A percentile compares a stretch with the other conserved stretches of the same genome.
Evolutionary conservation across 2,329 filamentous ascomycete species (phyloP).

Genomic region (Tympanopsis confertula): DNA sequence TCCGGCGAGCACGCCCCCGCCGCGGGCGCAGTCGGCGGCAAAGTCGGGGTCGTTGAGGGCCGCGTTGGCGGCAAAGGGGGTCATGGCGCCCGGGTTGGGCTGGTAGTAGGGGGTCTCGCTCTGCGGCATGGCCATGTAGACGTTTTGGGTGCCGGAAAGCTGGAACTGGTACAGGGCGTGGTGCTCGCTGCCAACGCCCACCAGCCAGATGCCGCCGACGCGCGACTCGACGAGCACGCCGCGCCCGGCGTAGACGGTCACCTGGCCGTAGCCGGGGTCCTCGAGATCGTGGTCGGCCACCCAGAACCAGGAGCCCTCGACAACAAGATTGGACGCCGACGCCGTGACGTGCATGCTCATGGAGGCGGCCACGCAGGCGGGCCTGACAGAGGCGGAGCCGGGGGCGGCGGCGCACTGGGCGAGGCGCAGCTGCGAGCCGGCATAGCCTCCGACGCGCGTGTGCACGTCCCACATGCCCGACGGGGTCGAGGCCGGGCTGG

Average conservation of each 20-base stretch:
- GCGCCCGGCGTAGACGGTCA: conserved; percentile 39
- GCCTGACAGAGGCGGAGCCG: conserved; percentile 13
- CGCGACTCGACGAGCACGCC: conserved; percentile 35
- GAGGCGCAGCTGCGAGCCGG: conserved; percentile 56
- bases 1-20: conserved; percentile 9
- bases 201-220: conserved; percentile 42
- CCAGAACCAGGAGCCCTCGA: conserved; percentile 40
- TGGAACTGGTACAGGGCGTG: conserved; percentile 60
- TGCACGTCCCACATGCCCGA: conserved; percentile 65
- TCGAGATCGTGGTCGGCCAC: conserved; percentile 39
- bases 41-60: conserved; percentile 39
- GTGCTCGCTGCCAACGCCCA: conserved; percentile 56
- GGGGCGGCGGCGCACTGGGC: conserved; percentile 50
- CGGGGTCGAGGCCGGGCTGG: conserved; percentile 22
- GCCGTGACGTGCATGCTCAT: conserved; percentile 29
- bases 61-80: conserved; percentile 37
- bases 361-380: conserved; percentile 22
- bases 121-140: conserved; percentile 55
- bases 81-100: conserved; percentile 45
- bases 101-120: conserved; percentile 66
- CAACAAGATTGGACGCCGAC: conserved; percentile 21
- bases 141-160: conserved; percentile 42
- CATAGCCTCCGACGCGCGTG: conserved; percentile 61
- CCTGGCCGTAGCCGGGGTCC: conserved; percentile 29
- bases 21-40: conserved; percentile 24